Evolutionary conservation across 2,329 filamentous ascomycete genomes (phyloP), one percentile per base, ranked within the genome.

Genomic region (Alternaria rosae): DNA sequence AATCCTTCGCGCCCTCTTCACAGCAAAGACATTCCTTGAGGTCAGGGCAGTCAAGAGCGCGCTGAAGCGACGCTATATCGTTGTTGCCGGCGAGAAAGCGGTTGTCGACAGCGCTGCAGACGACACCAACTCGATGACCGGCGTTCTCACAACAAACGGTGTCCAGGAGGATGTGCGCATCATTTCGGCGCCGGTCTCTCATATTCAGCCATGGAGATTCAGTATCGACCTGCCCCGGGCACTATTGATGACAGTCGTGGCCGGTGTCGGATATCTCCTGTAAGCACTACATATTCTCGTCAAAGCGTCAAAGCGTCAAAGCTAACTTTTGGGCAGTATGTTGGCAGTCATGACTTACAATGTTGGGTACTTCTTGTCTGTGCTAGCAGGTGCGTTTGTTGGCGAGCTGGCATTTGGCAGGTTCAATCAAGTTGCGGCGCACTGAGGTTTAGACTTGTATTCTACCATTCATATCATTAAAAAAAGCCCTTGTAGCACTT

Each of bases 271-370:
- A 12, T 97, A 97, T 80, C 82, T 97, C 30, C 88, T 97, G 93
- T 97, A 82, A 86, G 92, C 88, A 23, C 21, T 32, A 43, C 21
- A 45, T 20, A 26, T 43, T 6, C 8, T n/a, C 10, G 25, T 35
- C 38, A 54, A 10, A 12, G 42, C 15, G 13, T 43, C 42, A 25
- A 26, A 21, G 17, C 28, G 15, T 21, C 17, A 13, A 26, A 30
- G 26, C 75, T 78, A 71, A 76, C 17, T 17, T 23, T 54, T 56
- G 53, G 17, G 38, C 70, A 97, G 93, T 62, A 97, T 97, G 93
- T 82, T 97, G 81, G 92, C 91, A 13, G 91, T 96, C 75, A 97
- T 95, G 92, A 94, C 92, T 1, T 88, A 92, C 83, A 95, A 95
- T 71, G 86, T 94, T 15, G 92, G 92, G 12, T 95, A 95, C 77